Evolutionary conservation across 805 yeast species (phyloP).

Genomic region (Candida pini): DNA sequence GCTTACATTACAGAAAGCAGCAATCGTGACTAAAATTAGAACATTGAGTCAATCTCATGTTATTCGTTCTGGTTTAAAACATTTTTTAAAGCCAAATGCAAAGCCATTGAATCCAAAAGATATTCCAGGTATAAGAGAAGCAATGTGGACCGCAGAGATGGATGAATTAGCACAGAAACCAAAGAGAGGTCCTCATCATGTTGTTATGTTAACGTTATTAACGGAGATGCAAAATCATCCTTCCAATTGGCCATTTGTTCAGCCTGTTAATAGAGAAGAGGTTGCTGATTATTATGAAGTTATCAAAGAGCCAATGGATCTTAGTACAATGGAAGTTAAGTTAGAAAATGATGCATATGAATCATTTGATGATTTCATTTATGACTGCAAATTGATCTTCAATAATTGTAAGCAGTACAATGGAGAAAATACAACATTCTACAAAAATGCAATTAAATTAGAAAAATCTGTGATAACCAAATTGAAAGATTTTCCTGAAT

Average conservation of each 20-base stretch:
- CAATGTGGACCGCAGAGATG: slow-evolving; percentile 99
- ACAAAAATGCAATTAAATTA: slow-evolving; percentile 87
- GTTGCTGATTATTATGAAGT: slow-evolving; percentile 96
- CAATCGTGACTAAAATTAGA: slow-evolving; percentile 78
- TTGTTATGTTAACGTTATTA: slow-evolving; percentile 82
- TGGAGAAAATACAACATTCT: slow-evolving; percentile 91
- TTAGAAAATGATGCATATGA: slow-evolving; percentile 89
- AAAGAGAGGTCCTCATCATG: slow-evolving; percentile 89
- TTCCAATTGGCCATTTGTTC: slow-evolving; percentile 96
- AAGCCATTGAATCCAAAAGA: slow-evolving; percentile 68
- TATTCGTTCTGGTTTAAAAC: slow-evolving; percentile 74
- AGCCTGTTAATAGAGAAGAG: slow-evolving; percentile 88
- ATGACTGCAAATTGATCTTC: slow-evolving; percentile 81
- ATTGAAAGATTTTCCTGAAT: slow-evolving; percentile 88
- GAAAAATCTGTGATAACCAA: slow-evolving; percentile 84
- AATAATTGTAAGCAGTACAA: slow-evolving; percentile 91
- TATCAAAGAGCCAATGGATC: slow-evolving; percentile 96
- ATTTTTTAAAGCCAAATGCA: slow-evolving; percentile 47
- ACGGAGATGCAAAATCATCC: slow-evolving; percentile 92
- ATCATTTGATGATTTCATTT: slow-evolving; percentile 83
- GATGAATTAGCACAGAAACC: slow-evolving; percentile 95
- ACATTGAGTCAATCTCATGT: slow-evolving; percentile 73
- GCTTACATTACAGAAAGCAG: slow-evolving; percentile 82
- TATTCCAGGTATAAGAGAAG: slow-evolving; percentile 87
- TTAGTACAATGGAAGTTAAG: slow-evolving; percentile 91